Conservation (phyloP, 805 yeast genomes). For the Saccharomycopsis lassenensis region DNA sequence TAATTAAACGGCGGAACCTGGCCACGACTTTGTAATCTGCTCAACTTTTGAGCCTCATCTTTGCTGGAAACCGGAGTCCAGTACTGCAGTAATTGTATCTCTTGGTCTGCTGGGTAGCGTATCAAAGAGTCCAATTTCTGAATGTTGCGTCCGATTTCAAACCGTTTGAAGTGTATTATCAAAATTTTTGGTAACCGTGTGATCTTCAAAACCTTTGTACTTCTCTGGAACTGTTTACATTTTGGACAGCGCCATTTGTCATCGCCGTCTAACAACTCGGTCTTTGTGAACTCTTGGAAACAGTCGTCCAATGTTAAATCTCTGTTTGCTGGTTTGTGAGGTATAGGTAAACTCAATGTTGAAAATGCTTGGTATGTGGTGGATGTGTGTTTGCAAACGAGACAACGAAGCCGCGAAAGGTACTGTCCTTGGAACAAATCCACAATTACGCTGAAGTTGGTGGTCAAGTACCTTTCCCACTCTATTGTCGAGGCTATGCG, state of each 20-base stretch:
- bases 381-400: slow-evolving; percentile 62
- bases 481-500: slow-evolving; percentile 79
- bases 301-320: slow-evolving; percentile 44
- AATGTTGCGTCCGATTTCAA: slow-evolving; percentile 39
- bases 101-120: slow-evolving; percentile 43
- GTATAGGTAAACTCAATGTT: slow-evolving; percentile 70
- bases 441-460: slow-evolving; percentile 70
- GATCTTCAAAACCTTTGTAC: slow-evolving; percentile 60
- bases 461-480: slow-evolving; percentile 79
- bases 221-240: slow-evolving; percentile 52
- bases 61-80: slow-evolving; percentile 47
- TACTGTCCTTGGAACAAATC: slow-evolving; percentile 86
- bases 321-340: slow-evolving; percentile 27
- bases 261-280: slow-evolving; percentile 64
- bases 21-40: slow-evolving; percentile 53
- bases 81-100: slow-evolving; percentile 46
- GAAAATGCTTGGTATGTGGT: slow-evolving; percentile 82
- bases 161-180: slow-evolving; percentile 79
- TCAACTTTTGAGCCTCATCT: slow-evolving; percentile 32
- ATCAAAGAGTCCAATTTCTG: slow-evolving; percentile 57
- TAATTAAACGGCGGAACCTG: slow-evolving; percentile 76
- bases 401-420: slow-evolving; percentile 65
- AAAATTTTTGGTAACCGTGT: slow-evolving; percentile 70
- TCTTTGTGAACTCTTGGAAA: slow-evolving; percentile 62
- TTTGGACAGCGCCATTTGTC: slow-evolving; percentile 78